These are phyloP conservation scores for Sonneratia alba DNA, from an alignment of 345 rosid species.

Conservation along the genomic window DNA sequence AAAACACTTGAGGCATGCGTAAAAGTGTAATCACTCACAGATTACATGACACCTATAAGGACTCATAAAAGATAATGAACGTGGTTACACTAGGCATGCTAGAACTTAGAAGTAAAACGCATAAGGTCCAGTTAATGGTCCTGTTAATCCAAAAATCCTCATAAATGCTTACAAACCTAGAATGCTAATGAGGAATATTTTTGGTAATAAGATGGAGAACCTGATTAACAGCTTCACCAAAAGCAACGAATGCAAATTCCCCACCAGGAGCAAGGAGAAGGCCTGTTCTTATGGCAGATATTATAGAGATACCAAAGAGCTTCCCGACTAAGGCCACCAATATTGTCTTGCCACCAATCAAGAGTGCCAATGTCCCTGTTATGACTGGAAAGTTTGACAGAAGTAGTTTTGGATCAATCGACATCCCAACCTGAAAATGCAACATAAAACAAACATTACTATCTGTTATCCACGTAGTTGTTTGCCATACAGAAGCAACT, in stretches of 20 bases:
- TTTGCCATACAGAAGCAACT: not conserved
- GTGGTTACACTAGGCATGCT: not conserved
- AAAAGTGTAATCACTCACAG: too few relatives aligned
- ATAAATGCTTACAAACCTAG: not conserved
- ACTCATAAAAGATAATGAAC: not conserved
- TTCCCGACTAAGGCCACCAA: constrained; percentile 72
- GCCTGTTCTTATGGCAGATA: constrained; percentile 82
- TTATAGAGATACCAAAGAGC: constrained; percentile 72
- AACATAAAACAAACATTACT: constrained; percentile 12
- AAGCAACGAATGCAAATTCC: constrained; percentile 98
- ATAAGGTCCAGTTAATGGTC: not conserved
- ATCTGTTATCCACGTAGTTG: not conserved
- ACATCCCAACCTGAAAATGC: constrained; percentile 95
- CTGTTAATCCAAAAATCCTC: not conserved
- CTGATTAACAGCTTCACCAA: constrained; percentile 99
- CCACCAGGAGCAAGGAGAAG: constrained; percentile 99
- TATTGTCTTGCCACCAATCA: constrained; percentile 78
- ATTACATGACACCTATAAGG: not conserved
- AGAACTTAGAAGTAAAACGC: not conserved
- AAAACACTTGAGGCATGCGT: not conserved
- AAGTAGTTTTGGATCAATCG: constrained; percentile 95
- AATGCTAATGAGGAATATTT: constrained; percentile 1
- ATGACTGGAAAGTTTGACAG: constrained; percentile 77
- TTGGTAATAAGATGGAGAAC: constrained; percentile 22
- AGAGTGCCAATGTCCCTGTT: constrained; percentile 63